Percentiles rank a stretch among this genome's conserved stretches.
Evolutionary conservation across 2,329 filamentous ascomycete genomes (phyloP).

Genomic region (Fusarium sp.): DNA sequence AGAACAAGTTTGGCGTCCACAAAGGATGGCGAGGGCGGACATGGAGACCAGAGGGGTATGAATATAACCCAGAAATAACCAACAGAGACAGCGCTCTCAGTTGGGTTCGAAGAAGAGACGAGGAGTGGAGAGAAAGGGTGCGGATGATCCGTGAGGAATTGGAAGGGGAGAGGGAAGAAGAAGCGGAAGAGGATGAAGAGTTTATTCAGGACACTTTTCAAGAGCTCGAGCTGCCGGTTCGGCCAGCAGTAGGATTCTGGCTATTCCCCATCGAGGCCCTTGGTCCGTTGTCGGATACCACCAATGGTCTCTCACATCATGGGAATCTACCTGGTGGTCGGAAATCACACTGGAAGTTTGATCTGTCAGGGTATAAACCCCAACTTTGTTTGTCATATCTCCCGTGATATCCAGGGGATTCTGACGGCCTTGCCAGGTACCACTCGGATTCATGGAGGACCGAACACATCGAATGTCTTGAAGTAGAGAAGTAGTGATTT

Average conservation of each 20-base stretch:
- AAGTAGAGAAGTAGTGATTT: background rate
- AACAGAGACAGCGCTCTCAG: background rate
- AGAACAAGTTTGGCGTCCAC: background rate
- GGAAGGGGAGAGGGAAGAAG: no score
- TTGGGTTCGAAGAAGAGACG: background rate
- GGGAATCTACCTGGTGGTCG: no score
- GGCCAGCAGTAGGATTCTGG: background rate
- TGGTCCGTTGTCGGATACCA: slow-evolving; percentile 38
- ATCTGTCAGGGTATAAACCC: background rate
- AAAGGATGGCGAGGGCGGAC: background rate
- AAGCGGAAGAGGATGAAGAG: no score
- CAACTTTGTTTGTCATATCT: background rate
- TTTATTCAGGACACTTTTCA: background rate
- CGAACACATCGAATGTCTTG: no score
- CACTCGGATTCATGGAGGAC: background rate
- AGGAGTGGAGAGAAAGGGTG: background rate
- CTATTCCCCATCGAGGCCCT: slow-evolving; percentile 41
- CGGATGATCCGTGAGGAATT: background rate
- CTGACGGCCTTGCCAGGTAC: background rate
- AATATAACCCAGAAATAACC: background rate
- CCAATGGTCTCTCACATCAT: no score
- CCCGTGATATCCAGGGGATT: background rate
- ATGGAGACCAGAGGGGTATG: background rate
- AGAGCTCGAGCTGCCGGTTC: background rate
- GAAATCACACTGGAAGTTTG: background rate